Evolutionary conservation across 148 eudicot genomes (phyloP).

Genomic region (Vaccinium corymbosum): DNA sequence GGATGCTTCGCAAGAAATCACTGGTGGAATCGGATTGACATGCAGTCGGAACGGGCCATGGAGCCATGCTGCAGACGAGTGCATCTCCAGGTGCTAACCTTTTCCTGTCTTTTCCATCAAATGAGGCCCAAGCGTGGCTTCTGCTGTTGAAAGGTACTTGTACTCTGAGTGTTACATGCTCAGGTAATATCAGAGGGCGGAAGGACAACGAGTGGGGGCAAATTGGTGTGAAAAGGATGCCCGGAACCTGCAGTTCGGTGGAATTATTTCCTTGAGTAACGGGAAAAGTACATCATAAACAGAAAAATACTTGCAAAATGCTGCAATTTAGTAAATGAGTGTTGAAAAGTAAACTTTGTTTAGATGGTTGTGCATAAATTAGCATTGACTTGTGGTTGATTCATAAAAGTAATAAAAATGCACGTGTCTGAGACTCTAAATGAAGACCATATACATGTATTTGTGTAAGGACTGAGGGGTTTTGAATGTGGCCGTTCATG

Average conservation of each 20-base stretch:
- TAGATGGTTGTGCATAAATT: not conserved
- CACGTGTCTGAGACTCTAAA: not conserved
- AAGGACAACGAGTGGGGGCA: constrained; percentile 81
- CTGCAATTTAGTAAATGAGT: not conserved
- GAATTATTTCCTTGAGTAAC: not conserved
- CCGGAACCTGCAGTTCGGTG: constrained; percentile 63
- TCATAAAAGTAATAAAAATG: not conserved
- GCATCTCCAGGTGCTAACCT: constrained; percentile 69
- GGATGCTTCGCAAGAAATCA: constrained; percentile 87
- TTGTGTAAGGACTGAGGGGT: not conserved
- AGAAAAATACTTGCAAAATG: not conserved
- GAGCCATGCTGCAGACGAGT: constrained; percentile 90
- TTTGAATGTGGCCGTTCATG: not conserved
- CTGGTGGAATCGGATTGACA: constrained; percentile 76
- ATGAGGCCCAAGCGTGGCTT: constrained; percentile 73
- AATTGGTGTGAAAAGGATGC: constrained; percentile 73
- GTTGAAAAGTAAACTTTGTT: not conserved
- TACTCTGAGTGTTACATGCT: constrained; percentile 60
- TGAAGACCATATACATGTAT: not conserved
- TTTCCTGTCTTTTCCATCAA: constrained; percentile 69
- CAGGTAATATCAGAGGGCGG: constrained; percentile 72
- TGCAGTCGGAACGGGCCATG: constrained; percentile 96
- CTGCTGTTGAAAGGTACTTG: constrained; percentile 76
- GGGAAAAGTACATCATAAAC: not conserved
- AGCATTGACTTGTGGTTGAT: not conserved